A percentile compares a stretch with the other conserved stretches of the same genome.
Conservation (phyloP, 163 green algal species). For the Chlamydomonas reinhardtii region DNA sequence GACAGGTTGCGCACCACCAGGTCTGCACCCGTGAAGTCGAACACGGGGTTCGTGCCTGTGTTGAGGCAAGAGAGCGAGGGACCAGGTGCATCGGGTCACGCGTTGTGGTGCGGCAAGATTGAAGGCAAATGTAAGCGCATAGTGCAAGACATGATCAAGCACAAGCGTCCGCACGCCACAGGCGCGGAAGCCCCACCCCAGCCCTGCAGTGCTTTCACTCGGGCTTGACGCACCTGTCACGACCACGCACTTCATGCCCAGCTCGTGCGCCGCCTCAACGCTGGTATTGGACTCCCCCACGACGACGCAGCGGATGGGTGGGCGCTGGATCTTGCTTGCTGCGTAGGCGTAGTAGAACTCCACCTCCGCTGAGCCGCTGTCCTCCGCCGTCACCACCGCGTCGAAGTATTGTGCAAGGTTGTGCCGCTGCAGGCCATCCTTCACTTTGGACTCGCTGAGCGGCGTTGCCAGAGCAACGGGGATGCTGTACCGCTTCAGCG, state of each 20-base stretch:
- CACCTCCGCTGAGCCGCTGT: slow-evolving; percentile 73
- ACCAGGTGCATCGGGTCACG: no score
- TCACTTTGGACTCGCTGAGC: slow-evolving; percentile 70
- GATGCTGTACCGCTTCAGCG: slow-evolving; percentile 74
- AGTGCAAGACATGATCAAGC: no score
- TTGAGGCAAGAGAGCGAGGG: no score
- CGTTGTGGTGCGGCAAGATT: no score
- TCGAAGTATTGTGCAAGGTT: slow-evolving; percentile 80
- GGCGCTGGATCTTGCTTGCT: slow-evolving; percentile 80
- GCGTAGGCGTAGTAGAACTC: slow-evolving; percentile 72
- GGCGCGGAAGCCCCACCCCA: no score
- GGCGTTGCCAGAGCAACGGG: slow-evolving; percentile 82
- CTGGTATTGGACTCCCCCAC: slow-evolving; percentile 86
- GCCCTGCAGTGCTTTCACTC: no score
- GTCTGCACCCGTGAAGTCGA: slow-evolving; percentile 91
- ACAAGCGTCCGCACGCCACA: no score
- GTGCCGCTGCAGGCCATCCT: slow-evolving; percentile 66
- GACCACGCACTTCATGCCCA: slow-evolving; percentile 83
- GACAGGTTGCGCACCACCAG: slow-evolving; percentile 88
- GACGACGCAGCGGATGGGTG: slow-evolving; percentile 91
- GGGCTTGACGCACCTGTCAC: slow-evolving; percentile 41
- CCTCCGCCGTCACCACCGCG: slow-evolving; percentile 86
- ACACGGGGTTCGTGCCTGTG: slow-evolving; percentile 68
- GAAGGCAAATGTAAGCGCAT: no score
- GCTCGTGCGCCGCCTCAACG: slow-evolving; percentile 83